These are phyloP conservation scores for Tetracentron sinense DNA, from an alignment of 164 flowering plant genomes.

Conservation along the genomic window DNA sequence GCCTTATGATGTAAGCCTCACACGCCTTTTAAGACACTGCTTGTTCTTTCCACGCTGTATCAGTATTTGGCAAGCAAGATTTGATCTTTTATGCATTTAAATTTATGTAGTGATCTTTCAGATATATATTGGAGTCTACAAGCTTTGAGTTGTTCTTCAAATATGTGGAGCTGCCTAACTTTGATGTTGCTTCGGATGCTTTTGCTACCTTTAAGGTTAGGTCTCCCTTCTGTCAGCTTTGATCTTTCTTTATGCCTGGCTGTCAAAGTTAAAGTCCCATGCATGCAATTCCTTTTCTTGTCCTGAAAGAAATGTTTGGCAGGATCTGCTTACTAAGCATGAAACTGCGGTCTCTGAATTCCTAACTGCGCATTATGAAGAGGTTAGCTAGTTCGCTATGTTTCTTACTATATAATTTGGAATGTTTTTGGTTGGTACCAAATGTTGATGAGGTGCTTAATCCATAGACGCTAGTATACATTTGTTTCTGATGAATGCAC, in stretches of 20 bases:
- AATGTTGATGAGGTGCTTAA: neutral
- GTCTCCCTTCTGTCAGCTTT: conserved; percentile 12
- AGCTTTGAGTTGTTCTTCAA: conserved; percentile 92
- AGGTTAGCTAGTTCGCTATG: conserved; percentile 45
- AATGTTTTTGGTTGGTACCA: neutral
- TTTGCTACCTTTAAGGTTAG: conserved; percentile 91
- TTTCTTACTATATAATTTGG: neutral
- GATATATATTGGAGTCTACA: conserved; percentile 87
- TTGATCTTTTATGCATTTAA: conserved; percentile 27
- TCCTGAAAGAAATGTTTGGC: conserved; percentile 18
- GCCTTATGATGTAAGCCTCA: no score
- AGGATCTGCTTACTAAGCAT: conserved; percentile 96
- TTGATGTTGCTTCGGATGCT: conserved; percentile 96
- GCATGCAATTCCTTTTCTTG: conserved; percentile 6
- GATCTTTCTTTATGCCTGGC: conserved; percentile 1
- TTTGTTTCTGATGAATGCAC: neutral
- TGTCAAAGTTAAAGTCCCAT: neutral
- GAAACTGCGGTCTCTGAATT: conserved; percentile 58
- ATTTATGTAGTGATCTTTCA: conserved; percentile 49
- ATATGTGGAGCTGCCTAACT: conserved; percentile 86
- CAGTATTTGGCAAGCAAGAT: conserved; percentile 4
- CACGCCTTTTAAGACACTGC: no score
- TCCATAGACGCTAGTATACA: neutral
- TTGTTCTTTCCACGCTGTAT: neutral
- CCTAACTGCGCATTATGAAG: conserved; percentile 69